Conservation (phyloP, 2,329 filamentous ascomycete species). For the Penicillium sp. region DNA sequence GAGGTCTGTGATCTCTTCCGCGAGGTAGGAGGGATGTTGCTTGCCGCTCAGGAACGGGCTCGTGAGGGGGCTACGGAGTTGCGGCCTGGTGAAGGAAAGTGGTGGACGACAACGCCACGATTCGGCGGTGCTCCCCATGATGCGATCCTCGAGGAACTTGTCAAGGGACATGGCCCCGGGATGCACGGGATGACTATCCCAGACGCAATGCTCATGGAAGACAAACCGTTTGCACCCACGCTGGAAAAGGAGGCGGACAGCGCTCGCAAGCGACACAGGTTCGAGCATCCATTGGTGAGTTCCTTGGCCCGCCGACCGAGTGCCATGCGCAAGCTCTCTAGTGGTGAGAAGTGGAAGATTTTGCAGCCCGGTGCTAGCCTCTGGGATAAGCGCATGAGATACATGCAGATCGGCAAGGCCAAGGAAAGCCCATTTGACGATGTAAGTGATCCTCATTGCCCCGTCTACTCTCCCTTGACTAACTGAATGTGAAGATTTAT, state of each 20-base stretch:
- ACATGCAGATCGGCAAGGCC: slow-evolving; percentile 57
- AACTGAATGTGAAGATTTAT: slow-evolving; percentile 51
- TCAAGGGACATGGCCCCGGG: slow-evolving; percentile 26
- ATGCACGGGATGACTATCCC: slow-evolving; percentile 31
- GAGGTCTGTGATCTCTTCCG: slow-evolving; percentile 55
- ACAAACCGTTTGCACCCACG: slow-evolving; percentile 22
- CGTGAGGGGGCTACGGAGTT: slow-evolving; percentile 53
- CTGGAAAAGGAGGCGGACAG: slow-evolving; percentile 27
- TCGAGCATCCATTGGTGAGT: slow-evolving; percentile 33
- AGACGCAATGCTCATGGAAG: slow-evolving; percentile 26
- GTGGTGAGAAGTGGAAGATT: slow-evolving; percentile 53
- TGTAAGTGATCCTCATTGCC: slow-evolving; percentile 42
- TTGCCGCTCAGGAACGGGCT: slow-evolving; percentile 60
- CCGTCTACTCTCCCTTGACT: slow-evolving; percentile 1
- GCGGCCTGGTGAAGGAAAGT: slow-evolving; percentile 55
- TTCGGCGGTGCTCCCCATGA: slow-evolving; percentile 53
- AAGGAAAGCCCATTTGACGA: slow-evolving; percentile 50
- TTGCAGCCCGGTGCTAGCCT: slow-evolving; percentile 50
- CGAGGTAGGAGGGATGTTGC: slow-evolving; percentile 57
- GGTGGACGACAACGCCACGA: slow-evolving; percentile 57
- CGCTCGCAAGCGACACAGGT: slow-evolving; percentile 41
- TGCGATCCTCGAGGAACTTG: slow-evolving; percentile 35
- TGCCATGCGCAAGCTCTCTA: slow-evolving; percentile 44
- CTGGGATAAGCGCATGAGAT: slow-evolving; percentile 58
- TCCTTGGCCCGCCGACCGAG: slow-evolving; percentile 31